Evolutionary conservation across 129 eudicot genomes (phyloP).

Genomic region (Mikania micrantha): DNA sequence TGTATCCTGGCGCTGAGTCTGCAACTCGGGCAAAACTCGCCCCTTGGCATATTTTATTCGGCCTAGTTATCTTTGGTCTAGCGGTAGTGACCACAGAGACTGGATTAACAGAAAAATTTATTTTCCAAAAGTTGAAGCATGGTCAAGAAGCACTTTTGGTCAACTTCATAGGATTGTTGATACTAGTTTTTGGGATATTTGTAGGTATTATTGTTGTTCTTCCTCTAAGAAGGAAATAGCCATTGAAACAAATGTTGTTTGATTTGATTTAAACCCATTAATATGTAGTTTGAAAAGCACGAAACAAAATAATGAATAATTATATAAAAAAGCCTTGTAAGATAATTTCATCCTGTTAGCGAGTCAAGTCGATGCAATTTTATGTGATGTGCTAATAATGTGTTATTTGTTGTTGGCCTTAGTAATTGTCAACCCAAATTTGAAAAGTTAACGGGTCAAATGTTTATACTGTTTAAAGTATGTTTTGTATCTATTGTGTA

Average conservation of each 20-base stretch:
- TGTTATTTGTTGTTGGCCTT: no score
- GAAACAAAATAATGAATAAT: no score
- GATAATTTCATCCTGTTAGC: no score
- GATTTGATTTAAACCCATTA: not conserved
- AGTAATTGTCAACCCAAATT: no score
- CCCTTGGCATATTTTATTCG: constrained; percentile 58
- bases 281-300: not conserved
- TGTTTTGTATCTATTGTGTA: no score
- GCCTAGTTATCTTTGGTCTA: constrained; percentile 41
- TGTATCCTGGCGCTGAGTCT: constrained; percentile 34
- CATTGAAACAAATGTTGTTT: not conserved
- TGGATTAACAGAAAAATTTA: constrained; percentile 47
- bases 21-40: constrained; percentile 41
- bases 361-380: no score
- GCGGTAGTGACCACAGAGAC: constrained; percentile 46
- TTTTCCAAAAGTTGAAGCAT: constrained; percentile 24
- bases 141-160: constrained; percentile 59
- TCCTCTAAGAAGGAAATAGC: constrained; percentile 25
- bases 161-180: constrained; percentile 57
- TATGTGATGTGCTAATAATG: no score
- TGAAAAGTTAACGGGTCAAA: no score
- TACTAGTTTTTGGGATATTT: constrained; percentile 42
- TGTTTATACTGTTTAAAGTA: no score
- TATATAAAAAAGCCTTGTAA: no score
- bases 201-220: constrained; percentile 40